Conservation (phyloP, 768 basidiomycete genomes). For the Suillus occidentalis region DNA sequence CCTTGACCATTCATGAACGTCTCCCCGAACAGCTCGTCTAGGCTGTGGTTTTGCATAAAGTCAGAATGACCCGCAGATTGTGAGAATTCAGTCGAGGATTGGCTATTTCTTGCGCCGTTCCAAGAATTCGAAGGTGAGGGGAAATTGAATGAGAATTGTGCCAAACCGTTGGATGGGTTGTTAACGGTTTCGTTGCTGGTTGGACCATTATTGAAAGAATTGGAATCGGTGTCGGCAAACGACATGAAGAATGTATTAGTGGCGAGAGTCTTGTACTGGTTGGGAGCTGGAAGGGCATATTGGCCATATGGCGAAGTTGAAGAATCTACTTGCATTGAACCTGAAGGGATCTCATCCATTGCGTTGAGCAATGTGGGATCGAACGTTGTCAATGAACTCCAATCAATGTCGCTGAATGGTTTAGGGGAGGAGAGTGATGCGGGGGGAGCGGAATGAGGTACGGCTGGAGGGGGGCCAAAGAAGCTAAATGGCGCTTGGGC, state of each 20-base stretch:
- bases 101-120: constrained; percentile 28
- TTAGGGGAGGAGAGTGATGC: constrained; percentile 32
- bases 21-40: constrained; percentile 51
- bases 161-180: constrained; percentile 24
- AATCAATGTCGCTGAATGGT: constrained; percentile 43
- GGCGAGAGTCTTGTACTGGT: constrained; percentile 76
- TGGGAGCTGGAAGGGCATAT: constrained; percentile 43
- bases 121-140: constrained; percentile 37
- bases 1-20: constrained; percentile 34
- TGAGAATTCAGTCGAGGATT: constrained; percentile 21
- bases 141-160: constrained; percentile 46
- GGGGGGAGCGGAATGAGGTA: constrained; percentile 27
- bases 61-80: constrained; percentile 23
- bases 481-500: constrained; percentile 27
- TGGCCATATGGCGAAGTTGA: constrained; percentile 47
- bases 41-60: constrained; percentile 24
- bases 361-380: constrained; percentile 67
- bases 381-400: constrained; percentile 67
- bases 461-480: constrained; percentile 24
- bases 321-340: constrained; percentile 56
- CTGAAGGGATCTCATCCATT: constrained; percentile 62
- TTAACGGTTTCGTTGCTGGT: constrained; percentile 3
- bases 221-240: constrained; percentile 59
- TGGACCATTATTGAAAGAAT: constrained; percentile 25
- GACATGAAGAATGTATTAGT: constrained; percentile 85